Percentiles rank a stretch among this genome's conserved stretches.
phyloP scores from a whole-genome alignment of 306 rosid species.

The Phaseolus lunatus region DNA sequence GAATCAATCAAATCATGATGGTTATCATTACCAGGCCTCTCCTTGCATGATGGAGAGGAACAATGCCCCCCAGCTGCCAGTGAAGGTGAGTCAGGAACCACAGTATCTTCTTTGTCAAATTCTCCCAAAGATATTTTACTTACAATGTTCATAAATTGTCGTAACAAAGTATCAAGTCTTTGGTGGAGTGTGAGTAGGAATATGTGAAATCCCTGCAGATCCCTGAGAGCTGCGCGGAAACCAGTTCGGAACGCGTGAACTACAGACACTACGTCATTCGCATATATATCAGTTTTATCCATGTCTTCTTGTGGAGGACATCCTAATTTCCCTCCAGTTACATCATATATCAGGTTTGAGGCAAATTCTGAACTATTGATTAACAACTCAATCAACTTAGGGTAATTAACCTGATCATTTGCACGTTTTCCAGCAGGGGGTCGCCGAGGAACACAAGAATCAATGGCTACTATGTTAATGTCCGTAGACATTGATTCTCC shows the following conservation, averaged over 20 bases:
- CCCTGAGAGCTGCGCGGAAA: slow-evolving; percentile 88
- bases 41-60: slow-evolving; percentile 68
- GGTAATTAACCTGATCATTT: slow-evolving; percentile 88
- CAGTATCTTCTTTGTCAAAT: slow-evolving; percentile 77
- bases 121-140: slow-evolving; percentile 74
- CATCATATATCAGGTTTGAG: slow-evolving; percentile 74
- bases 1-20: slow-evolving; percentile 70
- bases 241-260: slow-evolving; percentile 78
- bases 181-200: slow-evolving; percentile 90
- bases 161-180: slow-evolving; percentile 77
- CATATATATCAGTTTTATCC: slow-evolving; percentile 51
- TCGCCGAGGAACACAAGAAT: slow-evolving; percentile 94
- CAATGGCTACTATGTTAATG: slow-evolving; percentile 83
- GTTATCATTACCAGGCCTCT: slow-evolving; percentile 62
- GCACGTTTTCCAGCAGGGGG: slow-evolving; percentile 98
- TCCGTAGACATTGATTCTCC: slow-evolving; percentile 55
- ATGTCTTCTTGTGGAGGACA: slow-evolving; percentile 53
- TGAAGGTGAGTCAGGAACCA: slow-evolving; percentile 69
- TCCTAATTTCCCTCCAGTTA: slow-evolving; percentile 89
- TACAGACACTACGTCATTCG: slow-evolving; percentile 53
- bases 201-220: slow-evolving; percentile 90
- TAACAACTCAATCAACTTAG: slow-evolving; percentile 88
- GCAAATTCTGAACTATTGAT: slow-evolving; percentile 82
- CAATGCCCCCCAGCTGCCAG: slow-evolving; percentile 46
- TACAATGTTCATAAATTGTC: slow-evolving; percentile 73